Conservation (phyloP, 1,139 yeast species). For the Candida mesenterica region DNA sequence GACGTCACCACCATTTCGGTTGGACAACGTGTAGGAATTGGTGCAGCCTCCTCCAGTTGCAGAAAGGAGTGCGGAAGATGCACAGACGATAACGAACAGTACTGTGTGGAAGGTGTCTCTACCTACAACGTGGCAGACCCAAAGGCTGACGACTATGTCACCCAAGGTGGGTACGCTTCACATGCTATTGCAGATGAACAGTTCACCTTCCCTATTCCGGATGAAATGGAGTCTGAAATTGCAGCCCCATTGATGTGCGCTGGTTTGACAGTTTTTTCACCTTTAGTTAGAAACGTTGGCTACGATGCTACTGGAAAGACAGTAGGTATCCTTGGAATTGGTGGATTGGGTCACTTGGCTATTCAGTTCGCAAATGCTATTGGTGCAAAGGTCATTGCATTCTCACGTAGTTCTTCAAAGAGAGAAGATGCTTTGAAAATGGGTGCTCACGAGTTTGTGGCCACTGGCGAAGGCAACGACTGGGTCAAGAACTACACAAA, state of each 20-base stretch:
- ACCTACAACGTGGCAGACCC: slow-evolving; percentile 47
- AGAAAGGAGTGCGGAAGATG: slow-evolving; percentile 46
- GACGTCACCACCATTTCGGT: slow-evolving; percentile 44
- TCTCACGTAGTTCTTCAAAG: slow-evolving; percentile 33
- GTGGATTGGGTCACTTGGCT: slow-evolving; percentile 48
- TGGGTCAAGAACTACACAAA: slow-evolving; percentile 32
- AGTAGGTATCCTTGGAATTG: slow-evolving; percentile 49
- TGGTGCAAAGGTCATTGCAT: slow-evolving; percentile 42
- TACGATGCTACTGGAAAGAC: slow-evolving; percentile 34
- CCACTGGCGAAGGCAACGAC: slow-evolving; percentile 35
- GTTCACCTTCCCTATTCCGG: slow-evolving; percentile 58
- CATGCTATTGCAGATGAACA: slow-evolving; percentile 53
- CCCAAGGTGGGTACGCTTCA: slow-evolving; percentile 63
- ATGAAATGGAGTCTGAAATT: slow-evolving; percentile 38
- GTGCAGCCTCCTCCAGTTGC: slow-evolving; percentile 54
- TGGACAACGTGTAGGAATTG: slow-evolving; percentile 65
- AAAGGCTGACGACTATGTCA: slow-evolving; percentile 32
- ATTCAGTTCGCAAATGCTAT: slow-evolving; percentile 40
- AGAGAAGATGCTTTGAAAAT: slow-evolving; percentile 34
- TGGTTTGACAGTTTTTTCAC: slow-evolving; percentile 62
- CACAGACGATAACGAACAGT: slow-evolving; percentile 44
- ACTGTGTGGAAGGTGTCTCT: slow-evolving; percentile 41
- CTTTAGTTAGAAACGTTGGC: slow-evolving; percentile 41
- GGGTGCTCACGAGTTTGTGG: slow-evolving; percentile 42
- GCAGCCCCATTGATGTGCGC: slow-evolving; percentile 72